Percentiles rank a stretch among this genome's conserved stretches.
Conservation (phyloP, 805 yeast species). For the Kazachstania martiniae region DNA sequence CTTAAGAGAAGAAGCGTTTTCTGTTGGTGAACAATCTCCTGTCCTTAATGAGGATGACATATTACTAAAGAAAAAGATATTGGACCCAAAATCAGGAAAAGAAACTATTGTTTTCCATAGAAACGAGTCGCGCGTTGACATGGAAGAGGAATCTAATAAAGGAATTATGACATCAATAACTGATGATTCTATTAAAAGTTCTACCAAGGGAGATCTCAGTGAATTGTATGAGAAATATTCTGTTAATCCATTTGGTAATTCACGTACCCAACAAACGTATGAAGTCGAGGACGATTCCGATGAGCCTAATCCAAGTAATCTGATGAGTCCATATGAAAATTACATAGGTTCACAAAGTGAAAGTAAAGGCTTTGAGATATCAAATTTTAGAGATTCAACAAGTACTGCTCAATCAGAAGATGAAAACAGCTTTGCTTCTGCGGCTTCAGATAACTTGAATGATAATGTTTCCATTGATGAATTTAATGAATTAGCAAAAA, state of each 20-base stretch:
- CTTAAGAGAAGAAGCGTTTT: no score
- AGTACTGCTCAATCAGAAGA: constrained; percentile 10
- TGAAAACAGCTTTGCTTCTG: constrained; percentile 4
- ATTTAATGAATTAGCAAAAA: constrained; percentile 12
- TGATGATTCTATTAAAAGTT: neutral
- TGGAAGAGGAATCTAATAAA: no score
- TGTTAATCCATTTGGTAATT: constrained; percentile 5
- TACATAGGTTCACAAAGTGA: constrained; percentile 15
- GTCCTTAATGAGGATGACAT: no score
- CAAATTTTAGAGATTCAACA: constrained; percentile 16
- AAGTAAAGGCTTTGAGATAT: constrained; percentile 15
- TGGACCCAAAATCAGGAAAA: no score
- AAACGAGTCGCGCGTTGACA: no score
- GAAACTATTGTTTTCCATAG: no score
- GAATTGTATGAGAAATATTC: constrained; percentile 8
- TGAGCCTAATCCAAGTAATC: no score
- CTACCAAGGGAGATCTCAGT: neutral
- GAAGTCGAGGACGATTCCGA: neutral
- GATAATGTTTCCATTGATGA: constrained; percentile 1
- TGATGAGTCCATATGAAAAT: constrained; percentile 19
- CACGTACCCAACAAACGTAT: neutral
- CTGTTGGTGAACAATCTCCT: no score
- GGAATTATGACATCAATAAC: no score
- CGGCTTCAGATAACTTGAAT: constrained; percentile 1
- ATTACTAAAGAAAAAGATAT: no score